A percentile compares a stretch with the other conserved stretches of the same genome.
phyloP scores from a whole-genome alignment of 352 stramenopile genomes.

The Plasmopara muralis region DNA sequence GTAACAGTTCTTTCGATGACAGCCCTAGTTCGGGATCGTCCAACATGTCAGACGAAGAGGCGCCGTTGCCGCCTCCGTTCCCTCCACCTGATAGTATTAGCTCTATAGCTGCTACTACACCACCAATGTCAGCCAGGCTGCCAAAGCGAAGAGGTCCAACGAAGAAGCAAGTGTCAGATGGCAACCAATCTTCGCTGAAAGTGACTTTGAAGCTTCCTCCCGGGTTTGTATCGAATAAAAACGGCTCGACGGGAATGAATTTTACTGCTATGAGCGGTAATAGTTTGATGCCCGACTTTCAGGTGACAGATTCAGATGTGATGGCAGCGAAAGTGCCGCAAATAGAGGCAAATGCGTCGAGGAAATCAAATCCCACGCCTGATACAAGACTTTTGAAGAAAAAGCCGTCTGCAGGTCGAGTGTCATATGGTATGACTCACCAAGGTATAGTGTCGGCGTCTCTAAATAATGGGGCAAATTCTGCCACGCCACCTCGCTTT shows the following conservation, averaged over 20 bases:
- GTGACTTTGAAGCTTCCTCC: conserved; percentile 54
- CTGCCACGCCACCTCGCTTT: background rate
- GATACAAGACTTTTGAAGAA: conserved; percentile 21
- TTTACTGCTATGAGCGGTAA: conserved; percentile 5
- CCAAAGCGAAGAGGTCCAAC: conserved; percentile 19
- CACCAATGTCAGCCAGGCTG: conserved; percentile 12
- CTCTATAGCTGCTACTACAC: conserved; percentile 9
- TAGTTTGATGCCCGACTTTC: conserved; percentile 33
- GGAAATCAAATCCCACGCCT: conserved; percentile 14
- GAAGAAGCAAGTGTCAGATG: conserved; percentile 26
- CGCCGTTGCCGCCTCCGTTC: conserved; percentile 21
- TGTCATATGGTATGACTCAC: conserved; percentile 2
- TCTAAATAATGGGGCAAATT: conserved; percentile 5
- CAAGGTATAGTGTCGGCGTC: conserved; percentile 2
- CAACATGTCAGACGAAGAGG: conserved; percentile 34
- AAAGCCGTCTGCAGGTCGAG: conserved; percentile 9
- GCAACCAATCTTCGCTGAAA: conserved; percentile 36
- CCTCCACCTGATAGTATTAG: conserved; percentile 12
- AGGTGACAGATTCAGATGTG: conserved; percentile 32
- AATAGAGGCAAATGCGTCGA: conserved; percentile 13
- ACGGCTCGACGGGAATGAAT: conserved; percentile 2
- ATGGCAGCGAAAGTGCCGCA: conserved; percentile 29
- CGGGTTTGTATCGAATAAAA: conserved; percentile 36
- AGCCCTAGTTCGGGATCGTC: conserved; percentile 54
- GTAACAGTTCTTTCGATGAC: conserved; percentile 44